A percentile compares a stretch with the other conserved stretches of the same genome.
These are phyloP conservation scores for Aspergillus sp. DNA, from an alignment of 2,329 filamentous ascomycete genomes.

Conservation along the genomic window DNA sequence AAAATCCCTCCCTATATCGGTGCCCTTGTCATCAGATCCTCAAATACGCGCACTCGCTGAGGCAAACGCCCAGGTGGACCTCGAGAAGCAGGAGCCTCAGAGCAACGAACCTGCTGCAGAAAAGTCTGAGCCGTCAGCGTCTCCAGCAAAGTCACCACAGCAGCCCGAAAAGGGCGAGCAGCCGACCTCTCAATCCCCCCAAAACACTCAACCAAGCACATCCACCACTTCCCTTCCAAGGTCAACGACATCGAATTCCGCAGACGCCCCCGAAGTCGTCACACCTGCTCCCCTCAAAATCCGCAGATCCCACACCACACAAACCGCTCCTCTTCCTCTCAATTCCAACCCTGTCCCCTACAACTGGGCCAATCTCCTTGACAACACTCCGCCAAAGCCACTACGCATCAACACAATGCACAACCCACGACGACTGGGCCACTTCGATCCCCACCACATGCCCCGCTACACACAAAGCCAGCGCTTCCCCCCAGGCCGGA, in stretches of 20 bases:
- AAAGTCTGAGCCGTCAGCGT: background rate
- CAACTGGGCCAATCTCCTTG: constrained; percentile 13
- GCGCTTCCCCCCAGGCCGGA: constrained; percentile 17
- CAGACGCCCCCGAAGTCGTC: constrained; percentile 38
- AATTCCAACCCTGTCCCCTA: constrained; percentile 26
- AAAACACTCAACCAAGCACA: background rate
- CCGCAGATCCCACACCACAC: constrained; percentile 26
- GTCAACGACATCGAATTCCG: constrained; percentile 33
- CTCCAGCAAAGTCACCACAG: background rate
- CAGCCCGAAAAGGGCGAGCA: background rate
- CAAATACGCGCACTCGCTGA: constrained; percentile 37
- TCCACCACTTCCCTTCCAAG: constrained; percentile 14
- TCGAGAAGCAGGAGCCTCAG: constrained; percentile 28
- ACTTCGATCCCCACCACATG: constrained; percentile 25
- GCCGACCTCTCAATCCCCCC: background rate
- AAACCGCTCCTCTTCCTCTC: constrained; percentile 16
- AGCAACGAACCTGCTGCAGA: background rate
- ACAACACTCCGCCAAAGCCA: constrained; percentile 10
- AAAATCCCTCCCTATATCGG: constrained; percentile 28
- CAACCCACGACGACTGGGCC: constrained; percentile 15
- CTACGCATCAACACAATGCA: constrained; percentile 15
- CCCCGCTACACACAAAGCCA: constrained; percentile 32
- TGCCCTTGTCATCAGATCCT: constrained; percentile 37
- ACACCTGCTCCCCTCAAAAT: constrained; percentile 24
- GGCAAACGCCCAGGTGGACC: constrained; percentile 24